A percentile compares a stretch with the other conserved stretches of the same genome.
phyloP scores from a whole-genome alignment of 192 early-diverging fungal species.

The Umbelopsis sp. region DNA sequence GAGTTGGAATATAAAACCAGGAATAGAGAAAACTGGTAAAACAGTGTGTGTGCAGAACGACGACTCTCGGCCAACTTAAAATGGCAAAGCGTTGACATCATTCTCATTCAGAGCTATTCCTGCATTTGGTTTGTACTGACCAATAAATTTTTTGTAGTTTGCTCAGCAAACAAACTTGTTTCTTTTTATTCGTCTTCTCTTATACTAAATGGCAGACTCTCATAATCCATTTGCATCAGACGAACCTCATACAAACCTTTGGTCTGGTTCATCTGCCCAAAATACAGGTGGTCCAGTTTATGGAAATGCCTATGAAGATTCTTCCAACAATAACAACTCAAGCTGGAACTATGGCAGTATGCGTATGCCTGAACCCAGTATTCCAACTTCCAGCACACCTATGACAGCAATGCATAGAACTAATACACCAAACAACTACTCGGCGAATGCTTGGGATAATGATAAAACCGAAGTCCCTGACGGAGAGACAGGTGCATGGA shows the following conservation, averaged over 20 bases:
- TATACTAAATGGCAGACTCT: background rate
- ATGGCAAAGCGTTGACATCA: constrained; percentile 9
- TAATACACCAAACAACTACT: constrained; percentile 17
- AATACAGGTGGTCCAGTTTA: constrained; percentile 17
- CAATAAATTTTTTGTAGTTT: constrained; percentile 1
- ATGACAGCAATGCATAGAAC: constrained; percentile 15
- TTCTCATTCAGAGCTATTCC: background rate
- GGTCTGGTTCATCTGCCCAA: background rate
- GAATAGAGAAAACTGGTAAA: background rate
- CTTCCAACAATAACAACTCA: constrained; percentile 2
- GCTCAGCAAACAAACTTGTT: background rate
- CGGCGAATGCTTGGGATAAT: constrained; percentile 7
- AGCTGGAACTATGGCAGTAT: constrained; percentile 13
- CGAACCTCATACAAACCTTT: constrained; percentile 18
- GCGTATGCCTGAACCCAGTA: constrained; percentile 28
- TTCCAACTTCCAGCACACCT: constrained; percentile 3
- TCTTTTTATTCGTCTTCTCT: background rate
- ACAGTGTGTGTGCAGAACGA: background rate
- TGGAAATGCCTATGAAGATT: constrained; percentile 28
- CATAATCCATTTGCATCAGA: constrained; percentile 20
- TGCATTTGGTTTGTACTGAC: background rate
- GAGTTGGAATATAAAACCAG: background rate
- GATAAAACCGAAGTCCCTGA: constrained; percentile 4
- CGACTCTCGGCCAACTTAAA: background rate
- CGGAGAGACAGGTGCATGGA: background rate